Evolutionary conservation across 108 stramenopile species (phyloP), one percentile per base, ranked within the genome.

Genomic region (Cyclotella kingstonii): DNA sequence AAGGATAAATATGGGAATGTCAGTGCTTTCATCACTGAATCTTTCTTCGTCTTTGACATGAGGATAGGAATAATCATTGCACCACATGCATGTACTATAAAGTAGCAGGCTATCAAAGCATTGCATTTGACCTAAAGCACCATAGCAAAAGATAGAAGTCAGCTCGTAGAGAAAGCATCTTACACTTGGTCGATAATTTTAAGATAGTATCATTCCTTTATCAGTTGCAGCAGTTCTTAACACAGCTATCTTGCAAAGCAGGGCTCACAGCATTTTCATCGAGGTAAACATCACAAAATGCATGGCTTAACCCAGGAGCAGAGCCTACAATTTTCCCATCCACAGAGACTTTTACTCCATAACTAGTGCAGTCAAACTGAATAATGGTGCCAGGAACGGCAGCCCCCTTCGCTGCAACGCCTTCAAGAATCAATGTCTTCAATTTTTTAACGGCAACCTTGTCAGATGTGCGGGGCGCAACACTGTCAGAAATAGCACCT

Each of bases 221-320:
- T 51, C 10, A 51, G 10, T 29, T 51, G 50, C 80, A 86, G 58
- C 85, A 91, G 42, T 82, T 82, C 23, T 91, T 83, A 29, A 91
- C 22, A 54, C 81, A 82, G 30, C 60, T 71, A 8, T 84, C 68
- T 42, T 63, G 63, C 54, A 91, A 73, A 19, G 82, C 53, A 1
- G 84, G 79, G 47, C 83, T 84, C 1, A 87, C 90, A 48, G 77
- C 66, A 38, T 91, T 86, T 54, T 91, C 90, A 54, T 88, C 90
- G 49, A 91, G 63, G 51, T 84, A 91, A 38, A 91, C 86, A 75
- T 84, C 84, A 68, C 86, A 85, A 62, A 91, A 91, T 36, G 86
- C 82, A 36, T 79, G 69, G 21, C 77, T 63, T 47, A 91, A 53
- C 9, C 73, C 79, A 3, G 73, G 53, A 29, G 85, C 85, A 8